Conservation (phyloP, 2,329 filamentous ascomycete genomes). For the Diaporthe destruens region DNA sequence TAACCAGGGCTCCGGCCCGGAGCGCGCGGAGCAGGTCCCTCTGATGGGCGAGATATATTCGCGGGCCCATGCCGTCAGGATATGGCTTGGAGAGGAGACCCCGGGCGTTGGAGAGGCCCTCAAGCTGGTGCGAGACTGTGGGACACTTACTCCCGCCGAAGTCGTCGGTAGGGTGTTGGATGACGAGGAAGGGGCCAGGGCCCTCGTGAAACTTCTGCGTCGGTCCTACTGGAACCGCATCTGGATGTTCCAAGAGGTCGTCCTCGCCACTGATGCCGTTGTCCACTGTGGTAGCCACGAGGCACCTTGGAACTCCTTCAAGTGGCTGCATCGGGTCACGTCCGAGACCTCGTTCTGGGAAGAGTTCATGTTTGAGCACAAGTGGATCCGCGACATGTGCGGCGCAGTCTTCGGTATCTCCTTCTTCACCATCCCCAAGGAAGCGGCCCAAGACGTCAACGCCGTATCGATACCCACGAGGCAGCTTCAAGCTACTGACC, state of each 20-base stretch:
- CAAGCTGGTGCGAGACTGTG: too few species aligned
- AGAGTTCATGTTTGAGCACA: neutral
- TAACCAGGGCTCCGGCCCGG: too few species aligned
- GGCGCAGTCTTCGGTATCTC: neutral
- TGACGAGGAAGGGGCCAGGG: too few species aligned
- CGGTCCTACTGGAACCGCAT: too few species aligned
- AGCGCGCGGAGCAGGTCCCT: too few species aligned
- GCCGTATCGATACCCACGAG: neutral
- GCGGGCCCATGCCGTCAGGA: too few species aligned
- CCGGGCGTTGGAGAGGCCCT: too few species aligned
- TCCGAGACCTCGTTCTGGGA: neutral
- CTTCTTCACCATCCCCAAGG: neutral
- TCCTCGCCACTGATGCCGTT: neutral
- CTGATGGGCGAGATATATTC: too few species aligned
- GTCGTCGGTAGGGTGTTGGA: too few species aligned
- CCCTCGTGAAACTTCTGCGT: too few species aligned
- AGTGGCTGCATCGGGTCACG: neutral
- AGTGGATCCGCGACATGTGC: neutral
- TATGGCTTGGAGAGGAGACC: too few species aligned
- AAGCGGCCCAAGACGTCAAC: neutral
- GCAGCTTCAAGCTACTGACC: neutral
- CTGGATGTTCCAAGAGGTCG: conserved; percentile 12
- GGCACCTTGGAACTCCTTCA: neutral
- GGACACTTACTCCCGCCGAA: too few species aligned
- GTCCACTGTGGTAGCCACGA: conserved; percentile 5